Evolutionary conservation across 2,329 filamentous ascomycete species (phyloP).

Genomic region (Phialophora chinensis): DNA sequence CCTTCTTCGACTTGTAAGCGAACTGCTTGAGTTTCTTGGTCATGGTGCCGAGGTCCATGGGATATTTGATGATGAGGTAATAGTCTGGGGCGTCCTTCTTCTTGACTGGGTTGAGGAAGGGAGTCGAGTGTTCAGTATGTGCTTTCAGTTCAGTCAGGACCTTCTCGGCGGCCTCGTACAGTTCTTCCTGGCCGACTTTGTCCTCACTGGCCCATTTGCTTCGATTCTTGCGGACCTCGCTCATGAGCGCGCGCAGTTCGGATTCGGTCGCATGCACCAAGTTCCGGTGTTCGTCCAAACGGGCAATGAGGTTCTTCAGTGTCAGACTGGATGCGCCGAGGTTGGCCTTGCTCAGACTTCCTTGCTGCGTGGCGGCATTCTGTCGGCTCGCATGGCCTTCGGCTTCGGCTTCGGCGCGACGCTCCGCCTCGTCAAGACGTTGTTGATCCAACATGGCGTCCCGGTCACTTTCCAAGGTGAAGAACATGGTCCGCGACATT

Average conservation of each 20-base stretch:
- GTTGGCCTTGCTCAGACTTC: constrained; percentile 90
- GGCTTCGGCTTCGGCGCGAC: constrained; percentile 95
- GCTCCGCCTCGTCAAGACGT: constrained; percentile 92
- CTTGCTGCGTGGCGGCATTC: constrained; percentile 72
- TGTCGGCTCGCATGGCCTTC: constrained; percentile 61
- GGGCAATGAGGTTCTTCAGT: constrained; percentile 92
- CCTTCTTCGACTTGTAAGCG: constrained; percentile 84
- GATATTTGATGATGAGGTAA: constrained; percentile 77
- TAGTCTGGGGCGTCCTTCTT: constrained; percentile 98
- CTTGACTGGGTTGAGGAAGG: constrained; percentile 91
- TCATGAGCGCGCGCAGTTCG: constrained; percentile 89
- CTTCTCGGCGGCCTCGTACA: constrained; percentile 96
- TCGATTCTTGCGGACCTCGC: constrained; percentile 94
- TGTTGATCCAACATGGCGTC: constrained; percentile 98
- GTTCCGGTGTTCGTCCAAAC: constrained; percentile 90
- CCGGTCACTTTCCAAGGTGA: constrained; percentile 92
- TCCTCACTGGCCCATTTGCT: constrained; percentile 99
- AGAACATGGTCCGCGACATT: constrained; percentile 92
- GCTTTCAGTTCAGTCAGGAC: constrained; percentile 96
- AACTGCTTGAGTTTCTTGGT: constrained; percentile 92
- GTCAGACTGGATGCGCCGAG: constrained; percentile 94
- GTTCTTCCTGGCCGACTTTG: constrained; percentile 93
- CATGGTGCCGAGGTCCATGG: constrained; percentile 98
- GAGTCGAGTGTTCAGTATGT: constrained; percentile 95
- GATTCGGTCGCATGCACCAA: constrained; percentile 91